phyloP scores from a whole-genome alignment of 352 stramenopile genomes.

The Vaucheria bursata region DNA sequence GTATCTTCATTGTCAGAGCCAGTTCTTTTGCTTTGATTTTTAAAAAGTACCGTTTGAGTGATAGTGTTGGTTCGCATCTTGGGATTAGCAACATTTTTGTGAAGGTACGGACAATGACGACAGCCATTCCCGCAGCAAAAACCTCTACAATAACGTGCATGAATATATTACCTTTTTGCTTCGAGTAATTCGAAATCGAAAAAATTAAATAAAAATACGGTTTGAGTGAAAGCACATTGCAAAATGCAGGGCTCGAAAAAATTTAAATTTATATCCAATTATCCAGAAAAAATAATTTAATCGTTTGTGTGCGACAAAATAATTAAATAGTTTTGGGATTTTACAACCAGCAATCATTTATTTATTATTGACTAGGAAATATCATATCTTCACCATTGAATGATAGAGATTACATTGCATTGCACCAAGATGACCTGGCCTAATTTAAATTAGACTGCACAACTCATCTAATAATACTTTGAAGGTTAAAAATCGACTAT shows the following conservation, averaged over 20 bases:
- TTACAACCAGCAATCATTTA: too few relatives aligned
- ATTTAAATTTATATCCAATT: not conserved
- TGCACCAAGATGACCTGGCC: too few relatives aligned
- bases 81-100: constrained; percentile 15
- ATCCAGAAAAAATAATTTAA: not conserved
- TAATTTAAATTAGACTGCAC: too few relatives aligned
- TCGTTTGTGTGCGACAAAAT: not conserved
- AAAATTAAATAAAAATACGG: not conserved
- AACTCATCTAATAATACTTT: too few relatives aligned
- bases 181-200: not conserved
- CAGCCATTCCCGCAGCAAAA: constrained; percentile 50
- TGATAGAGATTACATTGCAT: too few relatives aligned
- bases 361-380: too few relatives aligned
- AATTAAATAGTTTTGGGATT: not conserved
- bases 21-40: not conserved
- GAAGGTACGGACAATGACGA: constrained; percentile 14
- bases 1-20: not conserved
- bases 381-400: too few relatives aligned
- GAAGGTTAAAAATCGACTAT: too few relatives aligned
- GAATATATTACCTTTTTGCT: not conserved
- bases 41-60: constrained; percentile 16
- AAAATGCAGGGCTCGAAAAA: not conserved
- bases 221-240: not conserved
- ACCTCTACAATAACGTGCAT: constrained; percentile 2
- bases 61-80: constrained; percentile 3